These are phyloP conservation scores for Dianthus caryophyllus DNA, from an alignment of 148 eudicot genomes.

Conservation along the genomic window DNA sequence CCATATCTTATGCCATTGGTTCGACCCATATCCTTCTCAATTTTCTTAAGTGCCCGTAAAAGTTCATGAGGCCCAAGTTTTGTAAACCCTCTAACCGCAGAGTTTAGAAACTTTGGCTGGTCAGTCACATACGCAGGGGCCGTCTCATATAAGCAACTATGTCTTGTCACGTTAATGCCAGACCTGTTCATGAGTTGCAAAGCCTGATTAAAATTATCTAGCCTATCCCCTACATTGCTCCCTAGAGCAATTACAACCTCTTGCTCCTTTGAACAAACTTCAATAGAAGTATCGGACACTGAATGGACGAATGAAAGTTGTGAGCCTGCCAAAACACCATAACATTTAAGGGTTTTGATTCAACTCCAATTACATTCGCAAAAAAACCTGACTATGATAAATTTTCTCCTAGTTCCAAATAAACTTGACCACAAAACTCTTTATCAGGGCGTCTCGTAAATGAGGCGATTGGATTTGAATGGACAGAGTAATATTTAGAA, in stretches of 20 bases:
- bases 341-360: neutral
- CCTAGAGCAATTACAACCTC: conserved; percentile 89
- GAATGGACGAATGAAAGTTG: conserved; percentile 41
- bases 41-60: conserved; percentile 59
- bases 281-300: conserved; percentile 39
- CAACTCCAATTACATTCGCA: neutral
- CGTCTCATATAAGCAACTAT: conserved; percentile 84
- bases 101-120: conserved; percentile 80
- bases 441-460: neutral
- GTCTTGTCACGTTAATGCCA: conserved; percentile 61
- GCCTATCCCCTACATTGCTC: conserved; percentile 81
- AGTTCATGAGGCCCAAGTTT: conserved; percentile 75
- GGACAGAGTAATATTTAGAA: no score
- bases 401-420: neutral
- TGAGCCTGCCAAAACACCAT: conserved; percentile 34
- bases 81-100: conserved; percentile 84
- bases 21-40: conserved; percentile 76
- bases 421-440: neutral
- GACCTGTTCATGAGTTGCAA: conserved; percentile 60
- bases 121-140: conserved; percentile 82
- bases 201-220: conserved; percentile 61
- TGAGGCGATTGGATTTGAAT: no score
- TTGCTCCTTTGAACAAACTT: conserved; percentile 60
- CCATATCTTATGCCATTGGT: conserved; percentile 83
- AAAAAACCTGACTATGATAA: neutral